phyloP scores from a whole-genome alignment of 495 filamentous ascomycete species.

The Talaromyces stipitatus region DNA sequence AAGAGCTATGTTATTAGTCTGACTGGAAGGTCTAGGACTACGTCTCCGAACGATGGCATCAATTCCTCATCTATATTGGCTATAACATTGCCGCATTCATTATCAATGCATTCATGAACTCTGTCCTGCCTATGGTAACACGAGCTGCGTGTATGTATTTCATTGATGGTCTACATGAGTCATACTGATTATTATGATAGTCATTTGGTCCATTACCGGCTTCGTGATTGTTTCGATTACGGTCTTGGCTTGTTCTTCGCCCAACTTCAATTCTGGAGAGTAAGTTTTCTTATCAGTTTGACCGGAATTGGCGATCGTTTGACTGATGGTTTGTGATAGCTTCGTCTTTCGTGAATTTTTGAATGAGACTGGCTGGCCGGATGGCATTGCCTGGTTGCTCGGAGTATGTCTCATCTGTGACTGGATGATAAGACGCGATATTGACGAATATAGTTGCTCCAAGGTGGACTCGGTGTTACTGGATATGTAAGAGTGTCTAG shows the following conservation, averaged over 20 bases:
- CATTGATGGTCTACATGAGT: not conserved
- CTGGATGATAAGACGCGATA: not conserved
- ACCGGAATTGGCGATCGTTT: constrained; percentile 6
- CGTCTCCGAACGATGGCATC: constrained; percentile 55
- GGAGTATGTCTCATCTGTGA: constrained; percentile 29
- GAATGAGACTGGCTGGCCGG: constrained; percentile 56
- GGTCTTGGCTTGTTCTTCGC: constrained; percentile 53
- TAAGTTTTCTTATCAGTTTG: constrained; percentile 32
- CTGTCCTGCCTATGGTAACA: constrained; percentile 55
- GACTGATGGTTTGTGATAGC: constrained; percentile 20
- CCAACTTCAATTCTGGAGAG: constrained; percentile 50
- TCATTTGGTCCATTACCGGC: constrained; percentile 61
- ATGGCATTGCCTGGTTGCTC: constrained; percentile 57
- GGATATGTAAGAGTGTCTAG: constrained; percentile 40
- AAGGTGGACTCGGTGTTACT: constrained; percentile 54
- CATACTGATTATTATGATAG: constrained; percentile 8
- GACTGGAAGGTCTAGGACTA: constrained; percentile 27
- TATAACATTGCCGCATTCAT: constrained; percentile 56
- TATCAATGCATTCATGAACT: constrained; percentile 61
- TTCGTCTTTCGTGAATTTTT: constrained; percentile 53
- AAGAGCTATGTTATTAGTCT: not conserved
- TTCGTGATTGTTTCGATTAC: constrained; percentile 64
- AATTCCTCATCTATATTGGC: constrained; percentile 65
- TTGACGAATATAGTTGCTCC: constrained; percentile 38
- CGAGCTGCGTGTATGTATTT: constrained; percentile 39